Evolutionary conservation across 768 basidiomycete species (phyloP).

Genomic region (Naganishia antarctica): DNA sequence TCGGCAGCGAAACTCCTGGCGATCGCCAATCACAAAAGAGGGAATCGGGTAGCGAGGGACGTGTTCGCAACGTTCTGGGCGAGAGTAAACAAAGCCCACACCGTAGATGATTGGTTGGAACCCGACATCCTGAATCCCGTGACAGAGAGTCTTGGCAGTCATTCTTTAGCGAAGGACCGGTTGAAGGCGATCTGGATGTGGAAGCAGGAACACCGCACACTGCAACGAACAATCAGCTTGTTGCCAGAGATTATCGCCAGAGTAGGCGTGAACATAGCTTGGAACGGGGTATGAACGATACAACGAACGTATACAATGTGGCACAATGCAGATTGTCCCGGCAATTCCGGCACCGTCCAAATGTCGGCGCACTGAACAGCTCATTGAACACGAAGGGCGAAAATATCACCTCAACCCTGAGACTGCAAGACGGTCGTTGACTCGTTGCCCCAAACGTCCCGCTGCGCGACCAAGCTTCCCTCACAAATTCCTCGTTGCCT

Average conservation of each 20-base stretch:
- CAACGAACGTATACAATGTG: too few species aligned
- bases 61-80: conserved; percentile 4
- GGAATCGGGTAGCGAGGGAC: neutral
- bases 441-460: neutral
- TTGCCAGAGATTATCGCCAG: conserved; percentile 14
- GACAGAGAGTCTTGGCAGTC: neutral
- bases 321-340: too few species aligned
- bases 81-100: neutral
- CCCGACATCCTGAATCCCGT: neutral
- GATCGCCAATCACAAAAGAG: neutral
- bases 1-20: conserved; percentile 1
- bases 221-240: neutral
- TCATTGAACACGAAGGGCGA: too few species aligned
- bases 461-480: conserved; percentile 44
- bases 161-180: neutral
- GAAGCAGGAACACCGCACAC: neutral
- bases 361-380: too few species aligned
- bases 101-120: neutral
- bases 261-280: neutral
- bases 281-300: neutral
- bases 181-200: too few species aligned
- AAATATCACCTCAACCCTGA: too few species aligned
- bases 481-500: conserved; percentile 52
- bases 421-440: too few species aligned
- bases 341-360: too few species aligned